Evolutionary conservation across 208 protist genomes (phyloP), one percentile per base, ranked within the genome.

Genomic region (Acanthamoeba triangularis): DNA sequence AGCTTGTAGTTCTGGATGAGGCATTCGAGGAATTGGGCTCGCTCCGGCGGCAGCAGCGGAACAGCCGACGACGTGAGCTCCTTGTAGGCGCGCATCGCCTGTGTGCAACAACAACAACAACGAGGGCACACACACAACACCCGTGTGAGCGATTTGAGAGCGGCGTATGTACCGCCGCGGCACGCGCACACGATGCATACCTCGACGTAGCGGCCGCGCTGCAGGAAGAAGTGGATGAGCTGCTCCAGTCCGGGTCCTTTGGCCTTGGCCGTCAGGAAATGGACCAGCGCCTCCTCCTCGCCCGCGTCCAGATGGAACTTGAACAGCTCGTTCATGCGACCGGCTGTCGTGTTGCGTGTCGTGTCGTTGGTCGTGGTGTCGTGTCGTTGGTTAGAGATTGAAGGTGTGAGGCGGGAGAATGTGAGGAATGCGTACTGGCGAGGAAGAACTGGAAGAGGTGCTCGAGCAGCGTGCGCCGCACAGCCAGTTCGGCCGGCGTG

Each of bases 211-310:
- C 69, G 69, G 30, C 69, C 69, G 69, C 69, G 69, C 20, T 78
- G 69, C 11, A 78, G 69, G 69, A 78, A 78, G 30, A 78, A 78
- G 69, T 78, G 69, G 37, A 78, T 78, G 69, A 78, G 69, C 69
- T 78, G 69, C 30, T 78, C 69, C 11, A 78, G 69, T 5, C 69
- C 69, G 69, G 69, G 69, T 18, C 69, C 69, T n/a, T 78, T 78
- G n/a, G 69, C 69, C 69, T 78, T 78, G 6, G 69, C 69, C n/a
- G 69, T 78, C 30, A 78, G 20, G 30, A 78, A 78, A 14, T 78
- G 69, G 33, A 78, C 69, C 23, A 78, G 69, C 33, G 69, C 69
- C 30, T 78, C 69, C 69, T 78, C 69, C 30, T 78, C 69, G 69
- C 23, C 37, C 16, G 33, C 33, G 69, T 78, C 69, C n/a, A 78